phyloP scores from a whole-genome alignment of 306 rosid genomes.

The Quercus wislizeni region DNA sequence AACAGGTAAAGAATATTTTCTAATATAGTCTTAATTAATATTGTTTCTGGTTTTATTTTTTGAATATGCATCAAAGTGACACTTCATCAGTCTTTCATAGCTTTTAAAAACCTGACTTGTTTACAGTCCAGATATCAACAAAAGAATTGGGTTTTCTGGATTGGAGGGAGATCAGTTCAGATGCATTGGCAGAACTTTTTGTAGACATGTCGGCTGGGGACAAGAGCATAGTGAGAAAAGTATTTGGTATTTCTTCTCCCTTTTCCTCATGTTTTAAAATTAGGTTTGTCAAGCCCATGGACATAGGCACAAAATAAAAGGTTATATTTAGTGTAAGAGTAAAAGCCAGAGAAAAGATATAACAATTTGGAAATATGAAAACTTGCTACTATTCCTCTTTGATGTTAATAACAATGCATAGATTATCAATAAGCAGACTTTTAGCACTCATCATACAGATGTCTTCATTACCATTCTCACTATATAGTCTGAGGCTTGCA shows the following conservation, averaged over 20 bases:
- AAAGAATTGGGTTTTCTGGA: slow-evolving; percentile 81
- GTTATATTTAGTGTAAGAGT: background rate
- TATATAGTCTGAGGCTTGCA: background rate
- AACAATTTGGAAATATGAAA: background rate
- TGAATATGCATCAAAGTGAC: slow-evolving; percentile 17
- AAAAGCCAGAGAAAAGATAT: background rate
- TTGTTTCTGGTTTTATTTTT: background rate
- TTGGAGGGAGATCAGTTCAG: slow-evolving; percentile 64
- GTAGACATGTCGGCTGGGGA: slow-evolving; percentile 74
- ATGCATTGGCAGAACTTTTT: slow-evolving; percentile 58
- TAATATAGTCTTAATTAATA: slow-evolving; percentile 9
- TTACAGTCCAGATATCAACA: slow-evolving; percentile 95
- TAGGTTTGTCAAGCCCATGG: slow-evolving; percentile 12
- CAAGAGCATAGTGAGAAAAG: slow-evolving; percentile 74
- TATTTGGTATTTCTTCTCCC: slow-evolving; percentile 60
- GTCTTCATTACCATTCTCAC: background rate
- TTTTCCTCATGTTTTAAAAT: slow-evolving; percentile 1
- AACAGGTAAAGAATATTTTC: slow-evolving; percentile 55
- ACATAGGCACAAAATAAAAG: background rate
- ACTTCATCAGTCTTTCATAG: slow-evolving; percentile 39
- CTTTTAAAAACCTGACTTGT: slow-evolving; percentile 79
- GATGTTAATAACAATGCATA: background rate
- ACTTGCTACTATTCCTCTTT: background rate
- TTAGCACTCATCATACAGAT: background rate
- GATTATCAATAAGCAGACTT: background rate